A percentile compares a stretch with the other conserved stretches of the same genome.
Conservation (phyloP, 1,284 basidiomycete genomes). For the Marasmius tenuissimus region DNA sequence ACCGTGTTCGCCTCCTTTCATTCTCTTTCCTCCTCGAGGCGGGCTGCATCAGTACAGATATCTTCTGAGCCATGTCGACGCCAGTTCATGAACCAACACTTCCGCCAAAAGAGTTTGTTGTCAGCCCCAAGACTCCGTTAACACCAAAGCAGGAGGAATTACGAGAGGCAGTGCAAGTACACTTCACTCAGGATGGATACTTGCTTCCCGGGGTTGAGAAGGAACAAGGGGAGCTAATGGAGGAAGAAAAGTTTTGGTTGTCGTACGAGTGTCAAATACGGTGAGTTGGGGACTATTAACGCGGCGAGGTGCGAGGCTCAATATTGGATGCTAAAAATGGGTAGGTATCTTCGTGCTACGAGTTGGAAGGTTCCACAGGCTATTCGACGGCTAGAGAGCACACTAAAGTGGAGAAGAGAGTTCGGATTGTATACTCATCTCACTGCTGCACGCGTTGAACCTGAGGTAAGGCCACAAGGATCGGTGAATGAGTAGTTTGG, state of each 20-base stretch:
- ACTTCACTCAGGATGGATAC: constrained; percentile 58
- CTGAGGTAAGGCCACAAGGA: constrained; percentile 50
- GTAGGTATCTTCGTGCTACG: not conserved
- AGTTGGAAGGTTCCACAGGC: constrained; percentile 48
- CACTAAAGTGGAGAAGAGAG: constrained; percentile 74
- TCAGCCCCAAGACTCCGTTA: constrained; percentile 36
- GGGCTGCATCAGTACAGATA: no score
- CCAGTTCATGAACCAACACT: constrained; percentile 36
- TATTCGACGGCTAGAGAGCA: constrained; percentile 65
- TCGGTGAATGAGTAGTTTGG: constrained; percentile 1
- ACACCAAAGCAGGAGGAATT: constrained; percentile 48
- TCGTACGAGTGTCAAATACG: constrained; percentile 71
- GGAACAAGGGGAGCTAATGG: constrained; percentile 46
- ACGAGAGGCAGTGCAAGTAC: constrained; percentile 54
- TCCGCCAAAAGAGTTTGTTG: constrained; percentile 26
- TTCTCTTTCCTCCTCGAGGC: no score
- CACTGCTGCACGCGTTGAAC: constrained; percentile 61
- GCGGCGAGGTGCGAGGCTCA: no score
- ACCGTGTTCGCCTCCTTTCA: no score
- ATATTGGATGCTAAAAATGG: not conserved
- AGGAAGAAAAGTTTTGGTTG: constrained; percentile 76
- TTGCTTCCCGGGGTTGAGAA: constrained; percentile 45
- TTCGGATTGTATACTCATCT: constrained; percentile 65
- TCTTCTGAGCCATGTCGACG: constrained; percentile 21
- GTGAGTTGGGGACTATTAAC: constrained; percentile 27